Percentiles rank a stretch among this genome's conserved stretches.
Conservation (phyloP, 345 rosid species). For the Syzygium jambos region DNA sequence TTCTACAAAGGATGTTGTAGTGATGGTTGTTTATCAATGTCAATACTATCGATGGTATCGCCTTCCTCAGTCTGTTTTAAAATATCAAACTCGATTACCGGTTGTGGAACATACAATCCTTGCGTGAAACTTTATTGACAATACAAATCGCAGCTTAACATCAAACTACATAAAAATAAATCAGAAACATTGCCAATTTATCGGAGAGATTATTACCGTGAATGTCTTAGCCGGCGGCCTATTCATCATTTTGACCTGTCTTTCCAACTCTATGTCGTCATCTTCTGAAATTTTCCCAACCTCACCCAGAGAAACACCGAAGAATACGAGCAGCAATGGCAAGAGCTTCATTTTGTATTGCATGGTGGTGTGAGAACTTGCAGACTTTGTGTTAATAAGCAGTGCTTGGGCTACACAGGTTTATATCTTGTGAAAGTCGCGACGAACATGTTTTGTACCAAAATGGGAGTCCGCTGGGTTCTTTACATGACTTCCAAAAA, state of each 20-base stretch:
- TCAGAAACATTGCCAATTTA: not conserved
- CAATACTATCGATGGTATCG: not conserved
- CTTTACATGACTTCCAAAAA: too few species aligned
- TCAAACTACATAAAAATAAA: too few species aligned
- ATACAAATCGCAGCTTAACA: not conserved
- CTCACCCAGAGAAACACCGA: not conserved
- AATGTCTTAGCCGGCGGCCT: not conserved
- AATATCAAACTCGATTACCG: not conserved
- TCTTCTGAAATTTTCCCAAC: not conserved
- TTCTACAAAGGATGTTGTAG: too few species aligned
- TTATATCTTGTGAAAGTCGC: too few species aligned
- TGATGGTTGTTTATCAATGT: not conserved
- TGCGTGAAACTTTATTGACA: not conserved
- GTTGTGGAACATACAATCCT: too few species aligned
- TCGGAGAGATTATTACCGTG: not conserved
- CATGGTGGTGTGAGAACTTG: too few species aligned
- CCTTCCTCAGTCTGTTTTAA: not conserved
- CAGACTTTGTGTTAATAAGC: too few species aligned
- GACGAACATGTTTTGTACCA: too few species aligned
- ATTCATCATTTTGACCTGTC: not conserved
- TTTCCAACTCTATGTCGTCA: not conserved
- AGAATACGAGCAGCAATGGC: not conserved
- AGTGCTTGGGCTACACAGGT: too few species aligned
- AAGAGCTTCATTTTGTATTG: not conserved
- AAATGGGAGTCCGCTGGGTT: too few species aligned